Percentiles rank a stretch among this genome's conserved stretches.
These are phyloP conservation scores for Calendula officinalis DNA, from an alignment of 129 eudicot genomes.

Conservation along the genomic window DNA sequence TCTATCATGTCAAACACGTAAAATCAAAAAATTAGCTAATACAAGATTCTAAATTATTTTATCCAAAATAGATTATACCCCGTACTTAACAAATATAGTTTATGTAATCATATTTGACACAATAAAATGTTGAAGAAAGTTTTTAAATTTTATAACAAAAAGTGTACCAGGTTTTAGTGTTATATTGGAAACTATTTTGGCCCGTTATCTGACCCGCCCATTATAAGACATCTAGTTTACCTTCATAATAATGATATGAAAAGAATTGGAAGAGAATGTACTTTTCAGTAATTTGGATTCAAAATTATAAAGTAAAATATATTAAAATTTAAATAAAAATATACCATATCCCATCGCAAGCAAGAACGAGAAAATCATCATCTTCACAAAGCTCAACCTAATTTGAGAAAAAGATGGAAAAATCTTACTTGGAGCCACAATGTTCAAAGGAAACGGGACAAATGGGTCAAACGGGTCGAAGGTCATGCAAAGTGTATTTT, in stretches of 20 bases:
- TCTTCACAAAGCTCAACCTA: slow-evolving; percentile 78
- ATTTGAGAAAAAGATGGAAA: slow-evolving; percentile 29
- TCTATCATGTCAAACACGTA: too few species aligned
- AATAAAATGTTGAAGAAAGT: too few species aligned
- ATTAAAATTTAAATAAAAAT: background rate
- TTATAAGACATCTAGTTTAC: too few species aligned
- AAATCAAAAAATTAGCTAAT: background rate
- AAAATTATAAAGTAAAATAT: background rate
- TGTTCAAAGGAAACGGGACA: too few species aligned
- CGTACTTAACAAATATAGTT: too few species aligned
- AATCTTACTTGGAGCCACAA: too few species aligned
- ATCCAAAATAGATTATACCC: background rate
- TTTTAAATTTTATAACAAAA: background rate
- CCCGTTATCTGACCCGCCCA: too few species aligned
- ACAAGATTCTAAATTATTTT: background rate
- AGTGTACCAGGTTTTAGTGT: background rate
- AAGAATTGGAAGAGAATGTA: too few species aligned
- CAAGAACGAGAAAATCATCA: slow-evolving; percentile 86
- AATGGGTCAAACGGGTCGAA: background rate
- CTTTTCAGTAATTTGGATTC: background rate
- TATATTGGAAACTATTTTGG: too few species aligned
- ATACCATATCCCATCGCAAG: slow-evolving; percentile 98
- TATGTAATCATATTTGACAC: background rate
- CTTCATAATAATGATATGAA: too few species aligned
- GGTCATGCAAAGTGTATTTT: background rate